Evolutionary conservation across 2,329 filamentous ascomycete species (phyloP).

Genomic region (Neonectria faginata): DNA sequence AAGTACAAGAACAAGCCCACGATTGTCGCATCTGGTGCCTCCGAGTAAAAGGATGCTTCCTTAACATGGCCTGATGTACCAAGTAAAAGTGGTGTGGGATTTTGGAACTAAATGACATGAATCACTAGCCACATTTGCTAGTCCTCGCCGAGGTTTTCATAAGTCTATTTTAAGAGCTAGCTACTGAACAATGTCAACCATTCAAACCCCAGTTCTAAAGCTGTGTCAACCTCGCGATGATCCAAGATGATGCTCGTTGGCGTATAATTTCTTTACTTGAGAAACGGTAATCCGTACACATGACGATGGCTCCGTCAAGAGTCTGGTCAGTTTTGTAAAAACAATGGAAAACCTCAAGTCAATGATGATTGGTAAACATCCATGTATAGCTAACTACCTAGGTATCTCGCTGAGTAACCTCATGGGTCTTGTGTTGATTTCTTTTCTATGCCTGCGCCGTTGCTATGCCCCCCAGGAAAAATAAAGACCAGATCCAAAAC

Average conservation of each 20-base stretch:
- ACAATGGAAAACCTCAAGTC: background rate
- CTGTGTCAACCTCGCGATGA: background rate
- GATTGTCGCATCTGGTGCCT: conserved; percentile 65
- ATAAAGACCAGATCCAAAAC: conserved; percentile 38
- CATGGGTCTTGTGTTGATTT: conserved; percentile 26
- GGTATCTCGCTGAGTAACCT: conserved; percentile 25
- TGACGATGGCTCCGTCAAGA: background rate
- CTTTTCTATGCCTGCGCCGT: conserved; percentile 39
- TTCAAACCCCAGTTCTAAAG: conserved; percentile 30
- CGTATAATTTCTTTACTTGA: background rate
- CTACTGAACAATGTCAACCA: conserved; percentile 37
- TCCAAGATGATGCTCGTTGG: background rate
- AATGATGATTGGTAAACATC: background rate
- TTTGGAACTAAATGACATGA: conserved; percentile 35
- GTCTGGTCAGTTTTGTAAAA: background rate
- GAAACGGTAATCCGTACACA: background rate
- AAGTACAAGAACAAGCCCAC: conserved; percentile 68
- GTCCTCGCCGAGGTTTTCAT: no score
- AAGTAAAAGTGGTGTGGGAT: conserved; percentile 26
- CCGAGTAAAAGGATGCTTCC: conserved; percentile 45
- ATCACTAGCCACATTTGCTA: no score
- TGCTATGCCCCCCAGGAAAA: conserved; percentile 39
- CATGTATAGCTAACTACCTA: background rate
- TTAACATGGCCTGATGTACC: conserved; percentile 19
- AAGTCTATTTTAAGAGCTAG: conserved; percentile 33